Base-by-base conservation (phyloP, 306 rosid species). In the Oemleria cerasiformis region DNA sequence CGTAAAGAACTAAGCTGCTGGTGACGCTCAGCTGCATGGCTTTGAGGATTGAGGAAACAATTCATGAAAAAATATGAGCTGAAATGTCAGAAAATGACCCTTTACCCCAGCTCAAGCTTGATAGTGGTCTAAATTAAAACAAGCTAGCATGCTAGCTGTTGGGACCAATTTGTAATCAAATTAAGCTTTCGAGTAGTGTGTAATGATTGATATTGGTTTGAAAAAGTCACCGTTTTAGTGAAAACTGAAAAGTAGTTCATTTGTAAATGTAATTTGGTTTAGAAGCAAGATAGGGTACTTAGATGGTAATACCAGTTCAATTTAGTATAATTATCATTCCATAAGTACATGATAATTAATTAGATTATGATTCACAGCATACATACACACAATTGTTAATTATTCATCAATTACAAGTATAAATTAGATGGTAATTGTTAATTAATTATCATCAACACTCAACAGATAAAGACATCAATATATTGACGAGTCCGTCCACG, bases 231-330 rank as follows among this genome's bases (percentile, higher is more conserved):
- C 9, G n/a, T 30, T 9, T 25, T 15, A 65, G 70, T 25, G 23
- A 9, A 65, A 45, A 53, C 12, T 19, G 30, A 2, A 30, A 9
- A 19, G 9, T 8, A 67, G 16, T 41, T 66, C 43, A n/a, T 68
- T 50, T 68, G 6, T 50, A 48, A 30, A 30, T 67, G 59, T 67
- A 48, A 40, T 67, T 67, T 67, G 72, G 47, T 68, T 68, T 49
- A 51, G 72, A 68, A 68, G 61, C 62, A 68, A 50, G 19, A 48
- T 48, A 19, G 30, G 7, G 5, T 47, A 55, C 15, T 16, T 6
- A 16, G n/a, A n/a, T n/a, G n/a, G n/a, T 67, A 50, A 11, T 67
- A 17, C 12, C 48, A 49, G 17, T 2, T 11, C 10, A 17, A 2
- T 30, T 30, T 36, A 30, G 48, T 5, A 67, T 67, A 42, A 49